Evolutionary conservation across 768 basidiomycete genomes (phyloP), one percentile per base, ranked within the genome.

Genomic region (Leucocoprinus leucothites): DNA sequence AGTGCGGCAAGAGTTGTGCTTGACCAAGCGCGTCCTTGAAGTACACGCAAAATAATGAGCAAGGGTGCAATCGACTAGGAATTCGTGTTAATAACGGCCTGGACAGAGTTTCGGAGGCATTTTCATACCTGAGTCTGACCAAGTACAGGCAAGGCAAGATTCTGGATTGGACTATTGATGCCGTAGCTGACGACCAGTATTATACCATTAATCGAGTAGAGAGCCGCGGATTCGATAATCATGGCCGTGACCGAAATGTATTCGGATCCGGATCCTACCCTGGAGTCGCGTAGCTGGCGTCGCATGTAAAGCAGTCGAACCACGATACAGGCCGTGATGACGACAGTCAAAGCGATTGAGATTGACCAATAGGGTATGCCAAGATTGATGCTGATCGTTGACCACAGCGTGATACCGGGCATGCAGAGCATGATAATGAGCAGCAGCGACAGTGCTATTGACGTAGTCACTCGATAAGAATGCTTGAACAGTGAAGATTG

Each of bases 171-270:
- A 55, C 60, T 63, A 38, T 61, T 60, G 14, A 63, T 48, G 5
- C 68, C 71, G 58, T 68, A 74, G 5, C 68, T 60, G 51, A 72
- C 57, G 16, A 77, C 57, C 59, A 72, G 72, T 9, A 67, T 52
- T 26, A 74, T 55, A 8, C 67, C 67, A 25, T 65, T 60, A 18
- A 66, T 31, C 3, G 69, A 65, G 63, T 71, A 75, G 3, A 73
- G 67, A 11, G 71, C 64, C 9, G 73, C 73, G 14, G 66, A 69
- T 59, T 75, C 74, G 48, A 77, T 56, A 38, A 75, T 51, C 59
- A 74, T 72, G 8, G 71, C 61, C 4, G 62, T 62, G 19, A 71
- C 59, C 25, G 67, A 69, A 14, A 68, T 68, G 60, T 74, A 76
- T 31, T 61, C 60, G 16, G 58, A 42, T 26, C 66, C 65, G 22